Percentiles rank a stretch among this genome's conserved stretches.
Evolutionary conservation across 2,329 filamentous ascomycete genomes (phyloP).

Genomic region (Diaporthe helianthi): DNA sequence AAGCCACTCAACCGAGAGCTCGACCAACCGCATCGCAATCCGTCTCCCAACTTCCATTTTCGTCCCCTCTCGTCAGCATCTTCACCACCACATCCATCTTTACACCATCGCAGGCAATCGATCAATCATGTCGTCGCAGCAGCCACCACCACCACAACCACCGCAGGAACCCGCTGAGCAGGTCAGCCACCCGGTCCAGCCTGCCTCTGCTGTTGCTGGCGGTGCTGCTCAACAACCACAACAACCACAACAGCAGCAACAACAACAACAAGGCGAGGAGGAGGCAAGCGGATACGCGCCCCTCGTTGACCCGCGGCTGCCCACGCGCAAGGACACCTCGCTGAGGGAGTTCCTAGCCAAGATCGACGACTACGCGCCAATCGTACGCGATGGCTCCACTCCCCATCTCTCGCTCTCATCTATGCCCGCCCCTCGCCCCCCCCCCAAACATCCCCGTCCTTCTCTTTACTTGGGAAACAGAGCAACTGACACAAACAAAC

Average conservation of each 20-base stretch:
- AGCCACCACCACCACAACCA: conserved; percentile 9
- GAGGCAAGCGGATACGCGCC: conserved; percentile 26
- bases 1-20: too few relatives aligned
- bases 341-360: conserved; percentile 91
- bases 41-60: neutral
- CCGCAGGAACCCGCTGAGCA: conserved; percentile 38
- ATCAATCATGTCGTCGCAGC: conserved; percentile 37
- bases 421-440: too few relatives aligned
- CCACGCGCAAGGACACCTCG: conserved; percentile 88
- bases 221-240: too few relatives aligned
- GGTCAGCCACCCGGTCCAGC: conserved; percentile 27
- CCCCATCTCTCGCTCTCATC: too few relatives aligned
- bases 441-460: neutral
- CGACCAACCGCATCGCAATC: too few relatives aligned
- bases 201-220: neutral
- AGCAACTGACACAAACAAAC: neutral
- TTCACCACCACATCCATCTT: too few relatives aligned
- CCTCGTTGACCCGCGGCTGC: conserved; percentile 55
- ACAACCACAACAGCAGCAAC: neutral
- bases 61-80: too few relatives aligned
- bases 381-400: conserved; percentile 66
- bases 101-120: too few relatives aligned
- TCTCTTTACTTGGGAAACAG: too few relatives aligned
- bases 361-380: conserved; percentile 98
- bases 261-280: conserved; percentile 22